Conservation (phyloP, 352 stramenopile genomes). For the Phytophthora macrochlamydospora region DNA sequence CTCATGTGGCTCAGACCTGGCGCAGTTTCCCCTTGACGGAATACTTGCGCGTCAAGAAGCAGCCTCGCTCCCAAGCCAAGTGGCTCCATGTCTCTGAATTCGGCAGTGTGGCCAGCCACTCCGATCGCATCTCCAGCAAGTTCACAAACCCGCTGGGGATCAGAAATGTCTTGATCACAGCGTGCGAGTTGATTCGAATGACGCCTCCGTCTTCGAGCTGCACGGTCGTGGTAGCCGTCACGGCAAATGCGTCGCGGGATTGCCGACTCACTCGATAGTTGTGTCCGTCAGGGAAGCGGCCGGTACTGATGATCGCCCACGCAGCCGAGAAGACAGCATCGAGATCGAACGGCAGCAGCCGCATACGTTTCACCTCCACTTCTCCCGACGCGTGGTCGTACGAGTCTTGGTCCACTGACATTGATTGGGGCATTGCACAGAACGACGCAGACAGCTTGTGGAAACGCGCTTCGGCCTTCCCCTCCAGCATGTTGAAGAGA, state of each 20-base stretch:
- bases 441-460: background rate
- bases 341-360: background rate
- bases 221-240: background rate
- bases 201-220: background rate
- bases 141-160: background rate
- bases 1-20: too few species aligned
- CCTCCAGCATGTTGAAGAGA: background rate
- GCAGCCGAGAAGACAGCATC: background rate
- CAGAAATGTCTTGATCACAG: background rate
- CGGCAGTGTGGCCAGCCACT: background rate
- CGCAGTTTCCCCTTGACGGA: too few species aligned
- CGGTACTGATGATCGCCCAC: background rate
- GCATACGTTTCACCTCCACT: background rate
- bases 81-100: background rate
- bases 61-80: too few species aligned
- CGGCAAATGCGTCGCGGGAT: background rate
- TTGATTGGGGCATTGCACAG: background rate
- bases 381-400: background rate
- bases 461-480: background rate
- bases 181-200: background rate
- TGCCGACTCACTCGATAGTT: background rate
- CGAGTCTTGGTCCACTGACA: too few species aligned
- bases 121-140: background rate
- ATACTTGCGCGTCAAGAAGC: too few species aligned
- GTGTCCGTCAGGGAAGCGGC: background rate